phyloP scores from a whole-genome alignment of 768 basidiomycete genomes.

The Crucibulum laeve region DNA sequence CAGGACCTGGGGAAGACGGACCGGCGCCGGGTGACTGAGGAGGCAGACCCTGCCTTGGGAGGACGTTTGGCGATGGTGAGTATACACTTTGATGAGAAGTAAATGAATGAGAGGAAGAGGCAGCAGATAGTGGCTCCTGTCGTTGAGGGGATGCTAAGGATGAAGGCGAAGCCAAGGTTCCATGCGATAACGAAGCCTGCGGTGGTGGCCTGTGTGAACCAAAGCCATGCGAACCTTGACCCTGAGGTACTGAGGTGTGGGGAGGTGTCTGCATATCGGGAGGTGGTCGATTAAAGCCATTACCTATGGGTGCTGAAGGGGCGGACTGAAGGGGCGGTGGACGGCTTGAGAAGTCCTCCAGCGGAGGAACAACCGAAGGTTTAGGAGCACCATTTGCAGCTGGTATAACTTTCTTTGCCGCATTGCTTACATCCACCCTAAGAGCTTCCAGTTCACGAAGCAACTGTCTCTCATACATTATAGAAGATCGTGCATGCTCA shows the following conservation, averaged over 20 bases:
- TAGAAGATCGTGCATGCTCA: conserved; percentile 87
- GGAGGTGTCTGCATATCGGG: conserved; percentile 27
- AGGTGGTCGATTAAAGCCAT: conserved; percentile 25
- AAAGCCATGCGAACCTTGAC: conserved; percentile 16
- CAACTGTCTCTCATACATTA: conserved; percentile 89
- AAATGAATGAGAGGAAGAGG: conserved; percentile 22
- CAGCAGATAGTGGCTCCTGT: conserved; percentile 22
- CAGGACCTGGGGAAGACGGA: conserved; percentile 39
- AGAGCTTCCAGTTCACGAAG: conserved; percentile 87
- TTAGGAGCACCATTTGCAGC: conserved; percentile 49
- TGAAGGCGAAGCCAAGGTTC: conserved; percentile 8
- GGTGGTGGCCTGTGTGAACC: conserved; percentile 18
- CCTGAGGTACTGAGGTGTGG: conserved; percentile 22
- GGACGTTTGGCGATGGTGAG: conserved; percentile 1
- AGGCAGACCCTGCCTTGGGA: conserved; percentile 16
- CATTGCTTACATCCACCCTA: conserved; percentile 66
- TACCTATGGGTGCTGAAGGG: conserved; percentile 24
- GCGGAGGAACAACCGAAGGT: conserved; percentile 55
- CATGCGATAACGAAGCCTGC: conserved; percentile 13
- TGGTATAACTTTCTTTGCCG: conserved; percentile 54
- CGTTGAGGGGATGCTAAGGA: conserved; percentile 15
- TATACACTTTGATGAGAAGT: conserved; percentile 14
- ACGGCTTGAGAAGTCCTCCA: conserved; percentile 54
- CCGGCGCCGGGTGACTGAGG: conserved; percentile 47
- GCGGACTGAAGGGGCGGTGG: conserved; percentile 21